Base-by-base conservation (phyloP, 1,139 yeast species). In the Debaryomyces fabryi region DNA sequence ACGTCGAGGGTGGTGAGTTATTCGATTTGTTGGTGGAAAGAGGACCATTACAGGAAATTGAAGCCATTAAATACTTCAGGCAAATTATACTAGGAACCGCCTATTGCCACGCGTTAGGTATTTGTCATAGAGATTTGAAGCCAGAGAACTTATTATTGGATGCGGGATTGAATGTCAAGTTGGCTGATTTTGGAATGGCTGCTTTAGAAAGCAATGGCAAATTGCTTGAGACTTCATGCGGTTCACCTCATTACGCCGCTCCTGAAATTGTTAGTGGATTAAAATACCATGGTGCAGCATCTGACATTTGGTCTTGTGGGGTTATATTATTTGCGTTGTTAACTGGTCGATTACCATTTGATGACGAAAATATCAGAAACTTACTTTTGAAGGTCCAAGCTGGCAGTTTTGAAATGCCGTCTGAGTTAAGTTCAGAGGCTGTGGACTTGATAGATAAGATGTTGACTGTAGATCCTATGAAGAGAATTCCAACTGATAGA, bases 101-200 rank as follows among this genome's bases (percentile, higher is more conserved):
- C n/a, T 87, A 86, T 64, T 86, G 92, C 61, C 96, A 87, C 65
- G 85, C 88, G 24, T 79, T 86, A 53, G 89, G 89, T 47, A 87
- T 87, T 52, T 86, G 92, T 58, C 95, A 87, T 62, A 78, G 96
- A 61, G 96, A 87, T 67, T 74, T 87, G 62, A 87, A 87, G 63
- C 93, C 93, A 7, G 96, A 87, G 61, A 87, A 87, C 65, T 71
- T 87, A 50, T 66, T 87, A 49, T 68, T 87, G 34, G 93, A 87
- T 64, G 80, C 81, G 40, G 76, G 82, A 47, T 76, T 82, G 48
- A 84, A 83, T 55, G 87, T 87, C 46, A 87, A 87, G 60, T 81
- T 87, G 56, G 96, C 95, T 6, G 96, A 87, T 67, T 87, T 87
- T 60, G 96, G 95, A 44, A 87, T 87, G 95, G 95, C 95, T 23